Percentiles rank a stretch among this genome's conserved stretches.
Conservation (phyloP, 768 basidiomycete species). For the Suillus placidus region DNA sequence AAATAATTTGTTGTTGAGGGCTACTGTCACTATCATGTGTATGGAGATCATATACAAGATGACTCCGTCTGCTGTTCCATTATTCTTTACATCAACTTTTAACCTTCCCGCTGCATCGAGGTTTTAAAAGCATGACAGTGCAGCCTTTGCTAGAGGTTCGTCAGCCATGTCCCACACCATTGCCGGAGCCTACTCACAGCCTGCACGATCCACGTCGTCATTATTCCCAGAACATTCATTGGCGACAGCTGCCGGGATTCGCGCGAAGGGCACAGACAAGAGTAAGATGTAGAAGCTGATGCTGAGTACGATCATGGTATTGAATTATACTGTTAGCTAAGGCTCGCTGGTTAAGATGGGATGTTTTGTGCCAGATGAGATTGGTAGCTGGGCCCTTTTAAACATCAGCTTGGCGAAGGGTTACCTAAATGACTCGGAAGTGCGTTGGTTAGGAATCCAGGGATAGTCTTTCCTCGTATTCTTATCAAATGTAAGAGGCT, state of each 20-base stretch:
- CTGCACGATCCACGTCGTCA: neutral
- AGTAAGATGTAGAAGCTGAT: neutral
- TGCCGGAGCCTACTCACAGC: neutral
- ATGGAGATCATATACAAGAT: neutral
- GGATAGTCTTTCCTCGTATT: no score
- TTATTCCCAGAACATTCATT: neutral
- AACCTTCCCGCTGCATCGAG: no score
- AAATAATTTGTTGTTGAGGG: neutral
- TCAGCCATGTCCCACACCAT: no score
- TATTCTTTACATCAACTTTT: neutral
- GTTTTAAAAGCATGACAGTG: no score
- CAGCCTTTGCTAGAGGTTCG: no score
- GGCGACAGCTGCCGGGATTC: neutral
- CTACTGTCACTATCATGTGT: neutral
- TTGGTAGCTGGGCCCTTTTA: neutral
- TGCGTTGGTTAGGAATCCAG: no score
- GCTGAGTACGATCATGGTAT: neutral
- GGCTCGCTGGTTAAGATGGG: neutral
- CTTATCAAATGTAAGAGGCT: neutral
- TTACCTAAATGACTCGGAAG: no score
- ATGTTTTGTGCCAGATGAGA: neutral
- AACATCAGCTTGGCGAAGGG: neutral
- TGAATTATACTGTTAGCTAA: neutral
- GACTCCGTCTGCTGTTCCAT: neutral
- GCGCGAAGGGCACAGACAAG: neutral